phyloP scores from a whole-genome alignment of 1,139 yeast genomes.

The Magnusiomyces paraingens region DNA sequence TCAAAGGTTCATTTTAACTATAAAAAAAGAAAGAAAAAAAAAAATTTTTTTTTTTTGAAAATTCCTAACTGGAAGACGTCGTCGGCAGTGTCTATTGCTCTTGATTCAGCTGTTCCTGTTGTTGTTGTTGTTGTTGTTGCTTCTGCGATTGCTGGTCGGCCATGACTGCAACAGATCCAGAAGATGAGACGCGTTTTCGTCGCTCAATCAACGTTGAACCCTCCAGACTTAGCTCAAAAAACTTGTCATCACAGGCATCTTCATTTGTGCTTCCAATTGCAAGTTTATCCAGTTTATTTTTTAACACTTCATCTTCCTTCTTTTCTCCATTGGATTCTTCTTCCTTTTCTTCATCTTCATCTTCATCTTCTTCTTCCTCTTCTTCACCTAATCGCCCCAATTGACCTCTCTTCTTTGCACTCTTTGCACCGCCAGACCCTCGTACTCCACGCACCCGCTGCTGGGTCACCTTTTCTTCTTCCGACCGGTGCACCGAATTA shows the following conservation, averaged over 20 bases:
- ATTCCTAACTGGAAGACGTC: too few relatives aligned
- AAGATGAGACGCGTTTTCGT: constrained; percentile 10
- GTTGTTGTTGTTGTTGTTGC: too few relatives aligned
- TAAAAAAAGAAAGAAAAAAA: too few relatives aligned
- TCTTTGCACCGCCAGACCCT: not conserved
- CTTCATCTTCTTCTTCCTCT: constrained; percentile 13
- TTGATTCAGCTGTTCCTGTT: too few relatives aligned
- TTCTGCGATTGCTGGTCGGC: too few relatives aligned
- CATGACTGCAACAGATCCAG: not conserved
- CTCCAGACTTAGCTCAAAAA: constrained; percentile 16
- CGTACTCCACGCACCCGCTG: constrained; percentile 1
- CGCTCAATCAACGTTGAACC: constrained; percentile 16
- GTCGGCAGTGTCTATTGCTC: too few relatives aligned
- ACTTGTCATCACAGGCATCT: constrained; percentile 4
- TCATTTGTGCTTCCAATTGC: not conserved
- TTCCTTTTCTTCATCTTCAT: constrained; percentile 10
- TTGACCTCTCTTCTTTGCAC: constrained; percentile 1
- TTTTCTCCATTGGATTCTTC: constrained; percentile 12
- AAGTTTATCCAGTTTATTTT: not conserved
- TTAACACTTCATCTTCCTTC: constrained; percentile 8
- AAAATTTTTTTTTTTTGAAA: too few relatives aligned
- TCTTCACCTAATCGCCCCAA: constrained; percentile 10
- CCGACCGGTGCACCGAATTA: constrained; percentile 88
- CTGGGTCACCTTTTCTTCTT: constrained; percentile 62
- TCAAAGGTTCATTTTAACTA: too few relatives aligned